These are phyloP conservation scores for Amanita exitialis DNA, from an alignment of 768 basidiomycete species.

Conservation along the genomic window DNA sequence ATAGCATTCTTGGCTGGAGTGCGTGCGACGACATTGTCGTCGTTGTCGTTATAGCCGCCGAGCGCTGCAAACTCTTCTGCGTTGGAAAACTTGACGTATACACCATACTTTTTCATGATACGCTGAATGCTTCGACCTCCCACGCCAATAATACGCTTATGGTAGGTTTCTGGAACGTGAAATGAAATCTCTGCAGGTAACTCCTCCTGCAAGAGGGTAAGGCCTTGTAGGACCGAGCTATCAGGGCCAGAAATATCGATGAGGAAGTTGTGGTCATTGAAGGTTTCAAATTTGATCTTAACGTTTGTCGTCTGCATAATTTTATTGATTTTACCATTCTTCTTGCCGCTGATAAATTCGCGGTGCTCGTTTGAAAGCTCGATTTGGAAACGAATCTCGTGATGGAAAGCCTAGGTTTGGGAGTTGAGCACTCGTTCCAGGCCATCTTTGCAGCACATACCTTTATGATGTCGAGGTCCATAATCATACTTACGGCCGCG, in stretches of 20 bases:
- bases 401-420: constrained; percentile 68
- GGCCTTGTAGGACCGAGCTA: constrained; percentile 75
- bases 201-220: constrained; percentile 89
- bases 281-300: constrained; percentile 98
- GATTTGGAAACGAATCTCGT: constrained; percentile 96
- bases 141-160: constrained; percentile 98
- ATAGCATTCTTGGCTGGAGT: constrained; percentile 97
- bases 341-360: constrained; percentile 98
- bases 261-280: constrained; percentile 92
- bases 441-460: constrained; percentile 27
- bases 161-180: constrained; percentile 96
- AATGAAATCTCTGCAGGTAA: constrained; percentile 98
- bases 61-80: constrained; percentile 93
- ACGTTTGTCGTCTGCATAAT: constrained; percentile 97
- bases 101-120: constrained; percentile 99
- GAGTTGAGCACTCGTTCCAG: constrained; percentile 6
- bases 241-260: constrained; percentile 87
- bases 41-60: constrained; percentile 94
- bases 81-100: constrained; percentile 98
- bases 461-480: constrained; percentile 90
- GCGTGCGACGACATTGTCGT: constrained; percentile 97
- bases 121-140: constrained; percentile 96
- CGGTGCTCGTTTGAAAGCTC: constrained; percentile 96
- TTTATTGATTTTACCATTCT: constrained; percentile 99
- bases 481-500: constrained; percentile 71